Evolutionary conservation across 345 rosid species (phyloP).

Genomic region (Melastoma malabathricum): DNA sequence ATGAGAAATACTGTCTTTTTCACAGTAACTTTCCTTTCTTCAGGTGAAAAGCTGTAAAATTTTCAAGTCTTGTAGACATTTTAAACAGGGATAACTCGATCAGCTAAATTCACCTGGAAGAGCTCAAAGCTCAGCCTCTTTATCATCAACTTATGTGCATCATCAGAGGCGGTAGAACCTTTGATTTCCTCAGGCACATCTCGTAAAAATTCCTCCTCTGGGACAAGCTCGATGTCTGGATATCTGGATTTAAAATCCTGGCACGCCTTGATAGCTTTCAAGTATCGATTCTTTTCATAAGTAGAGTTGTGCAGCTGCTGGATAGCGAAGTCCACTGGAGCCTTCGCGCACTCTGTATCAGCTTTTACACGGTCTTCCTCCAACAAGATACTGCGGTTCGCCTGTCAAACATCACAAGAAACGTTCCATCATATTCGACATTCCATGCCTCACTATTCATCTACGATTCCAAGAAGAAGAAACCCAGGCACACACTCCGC

Average conservation of each 20-base stretch:
- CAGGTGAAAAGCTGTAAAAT: too few relatives aligned
- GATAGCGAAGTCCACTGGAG: conserved; percentile 66
- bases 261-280: conserved; percentile 71
- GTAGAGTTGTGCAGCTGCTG: conserved; percentile 71
- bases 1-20: too few relatives aligned
- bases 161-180: conserved; percentile 34
- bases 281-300: conserved; percentile 87
- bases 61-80: too few relatives aligned
- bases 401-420: conserved; percentile 19
- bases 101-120: conserved; percentile 45
- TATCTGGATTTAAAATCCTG: conserved; percentile 74
- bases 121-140: conserved; percentile 79
- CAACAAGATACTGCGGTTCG: conserved; percentile 52
- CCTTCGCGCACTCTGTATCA: conserved; percentile 60
- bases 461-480: too few relatives aligned
- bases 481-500: too few relatives aligned
- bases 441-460: too few relatives aligned
- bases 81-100: neutral
- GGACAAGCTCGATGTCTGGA: conserved; percentile 73
- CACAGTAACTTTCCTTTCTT: too few relatives aligned
- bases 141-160: conserved; percentile 70
- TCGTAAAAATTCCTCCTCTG: conserved; percentile 58
- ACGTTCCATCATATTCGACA: too few relatives aligned
- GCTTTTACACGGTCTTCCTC: conserved; percentile 67
- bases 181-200: conserved; percentile 64